Base-by-base conservation (phyloP, 352 stramenopile genomes). In the Globisporangium paddicum region DNA sequence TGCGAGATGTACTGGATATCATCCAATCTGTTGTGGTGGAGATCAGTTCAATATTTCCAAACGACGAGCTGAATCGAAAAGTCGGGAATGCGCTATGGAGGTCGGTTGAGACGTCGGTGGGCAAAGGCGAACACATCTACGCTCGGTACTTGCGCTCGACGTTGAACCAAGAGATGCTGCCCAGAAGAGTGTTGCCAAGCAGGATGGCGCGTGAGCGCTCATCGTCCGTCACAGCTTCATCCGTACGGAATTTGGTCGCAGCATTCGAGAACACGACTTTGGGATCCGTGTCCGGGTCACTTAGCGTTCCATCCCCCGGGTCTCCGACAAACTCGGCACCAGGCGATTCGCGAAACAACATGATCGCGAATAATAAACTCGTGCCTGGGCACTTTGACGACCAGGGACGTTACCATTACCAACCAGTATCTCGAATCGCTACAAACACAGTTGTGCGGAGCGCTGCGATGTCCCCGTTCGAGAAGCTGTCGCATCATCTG, bases 31-130 rank as follows among this genome's bases (percentile, higher is more conserved):
- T 88, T n/a, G 72, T 89, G 2, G 69, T 80, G 16, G 81, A 89
- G 56, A 74, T 91, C 58, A 88, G 79, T 49, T 91, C 79, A 6
- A 83, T 91, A 19, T 87, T 89, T 14, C 77, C 81, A 0, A 88
- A 88, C 58, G 74, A 80, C 40, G 69, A 87, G 26, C 57, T 89
- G 3, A 75, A 84, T 38, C 62, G 71, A 13, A 81, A 81, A 37
- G 77, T 88, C 4, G 66, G 61, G 11, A 81, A 54, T 56, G 69
- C 81, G n/a, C 42, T 89, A 1, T 89, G 79, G 79, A 69, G 73
- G 49, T 69, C 72, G 8, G 46, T 90, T 4, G 82, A 92, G 40
- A 14, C 66, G 7, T 72, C 68, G 0, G 67, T 90, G 35, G 78
- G 69, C 62, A 79, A 69, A 51, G 82, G 78, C 0, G 78, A 90